phyloP scores from a whole-genome alignment of 2,329 filamentous ascomycete species.

The Setomelanomma holmii region DNA sequence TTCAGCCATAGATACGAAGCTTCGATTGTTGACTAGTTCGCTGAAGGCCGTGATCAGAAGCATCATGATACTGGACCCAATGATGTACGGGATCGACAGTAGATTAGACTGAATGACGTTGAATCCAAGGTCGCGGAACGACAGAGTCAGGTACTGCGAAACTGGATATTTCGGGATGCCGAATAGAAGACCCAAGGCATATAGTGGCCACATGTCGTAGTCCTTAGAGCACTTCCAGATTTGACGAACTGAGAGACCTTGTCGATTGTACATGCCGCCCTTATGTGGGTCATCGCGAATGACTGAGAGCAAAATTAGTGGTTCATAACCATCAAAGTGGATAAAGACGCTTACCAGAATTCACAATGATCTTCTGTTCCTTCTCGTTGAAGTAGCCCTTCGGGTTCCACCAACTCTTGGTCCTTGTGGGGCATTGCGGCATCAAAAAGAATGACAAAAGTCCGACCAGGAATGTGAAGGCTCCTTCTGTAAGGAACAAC shows the following conservation, averaged over 20 bases:
- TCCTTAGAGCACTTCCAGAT: conserved; percentile 28
- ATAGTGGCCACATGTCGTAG: conserved; percentile 34
- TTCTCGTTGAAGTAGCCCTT: conserved; percentile 68
- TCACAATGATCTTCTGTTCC: conserved; percentile 71
- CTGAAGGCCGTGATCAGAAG: conserved; percentile 17
- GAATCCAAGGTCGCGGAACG: conserved; percentile 65
- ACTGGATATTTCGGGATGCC: conserved; percentile 18
- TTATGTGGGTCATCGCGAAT: conserved; percentile 61
- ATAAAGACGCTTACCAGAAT: conserved; percentile 38
- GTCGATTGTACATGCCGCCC: conserved; percentile 65
- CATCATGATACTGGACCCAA: conserved; percentile 13
- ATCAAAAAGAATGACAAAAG: conserved; percentile 24
- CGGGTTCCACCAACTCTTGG: conserved; percentile 33
- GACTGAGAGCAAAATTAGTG: conserved; percentile 39
- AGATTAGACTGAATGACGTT: conserved; percentile 68
- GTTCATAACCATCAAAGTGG: not conserved
- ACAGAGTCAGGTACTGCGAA: conserved; percentile 55
- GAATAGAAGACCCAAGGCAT: conserved; percentile 25
- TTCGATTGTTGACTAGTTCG: conserved; percentile 15
- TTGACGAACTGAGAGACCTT: conserved; percentile 49
- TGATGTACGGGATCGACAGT: conserved; percentile 59
- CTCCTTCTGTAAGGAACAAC: conserved; percentile 55
- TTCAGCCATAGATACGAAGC: conserved; percentile 10
- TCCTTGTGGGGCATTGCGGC: conserved; percentile 33
- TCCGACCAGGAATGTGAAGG: conserved; percentile 19